Evolutionary conservation across 2,329 filamentous ascomycete species (phyloP).

Genomic region (Biscogniauxia sp.): DNA sequence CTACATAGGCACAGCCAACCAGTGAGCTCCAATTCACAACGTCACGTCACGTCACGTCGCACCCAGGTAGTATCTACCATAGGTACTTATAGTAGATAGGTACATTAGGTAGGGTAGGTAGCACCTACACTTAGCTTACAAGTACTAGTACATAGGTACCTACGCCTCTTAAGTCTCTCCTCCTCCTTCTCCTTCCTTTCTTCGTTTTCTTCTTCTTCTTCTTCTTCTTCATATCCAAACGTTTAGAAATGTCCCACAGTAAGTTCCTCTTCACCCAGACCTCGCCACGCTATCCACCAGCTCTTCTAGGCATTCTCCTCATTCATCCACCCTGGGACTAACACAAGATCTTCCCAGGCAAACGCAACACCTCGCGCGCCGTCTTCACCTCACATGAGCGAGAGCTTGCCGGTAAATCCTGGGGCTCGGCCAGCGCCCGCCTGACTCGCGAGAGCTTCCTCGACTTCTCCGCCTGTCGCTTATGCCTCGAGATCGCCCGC

Average conservation of each 20-base stretch:
- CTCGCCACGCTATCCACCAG: background rate
- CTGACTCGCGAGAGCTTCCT: conserved; percentile 89
- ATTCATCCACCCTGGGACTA: background rate
- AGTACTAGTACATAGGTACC: too few relatives aligned
- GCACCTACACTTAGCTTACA: too few relatives aligned
- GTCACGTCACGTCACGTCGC: conserved; percentile 3
- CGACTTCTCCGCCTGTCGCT: conserved; percentile 81
- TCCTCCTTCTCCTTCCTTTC: too few relatives aligned
- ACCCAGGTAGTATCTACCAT: too few relatives aligned
- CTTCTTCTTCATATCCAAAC: background rate
- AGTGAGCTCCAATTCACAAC: background rate
- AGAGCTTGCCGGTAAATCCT: conserved; percentile 73
- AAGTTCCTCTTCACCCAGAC: conserved; percentile 3
- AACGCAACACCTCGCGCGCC: conserved; percentile 86
- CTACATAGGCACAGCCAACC: background rate
- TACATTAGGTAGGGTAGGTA: too few relatives aligned
- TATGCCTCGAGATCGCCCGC: conserved; percentile 79
- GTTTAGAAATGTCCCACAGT: conserved; percentile 46
- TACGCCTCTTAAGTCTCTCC: too few relatives aligned
- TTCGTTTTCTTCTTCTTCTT: too few relatives aligned
- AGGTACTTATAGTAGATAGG: too few relatives aligned
- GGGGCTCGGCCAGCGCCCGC: conserved; percentile 79
- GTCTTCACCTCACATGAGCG: conserved; percentile 95
- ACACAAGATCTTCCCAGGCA: conserved; percentile 46
- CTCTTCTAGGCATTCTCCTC: conserved; percentile 33